A percentile compares a stretch with the other conserved stretches of the same genome.
Evolutionary conservation across 106 monocot genomes (phyloP).

Genomic region (Iris macrosiphon): DNA sequence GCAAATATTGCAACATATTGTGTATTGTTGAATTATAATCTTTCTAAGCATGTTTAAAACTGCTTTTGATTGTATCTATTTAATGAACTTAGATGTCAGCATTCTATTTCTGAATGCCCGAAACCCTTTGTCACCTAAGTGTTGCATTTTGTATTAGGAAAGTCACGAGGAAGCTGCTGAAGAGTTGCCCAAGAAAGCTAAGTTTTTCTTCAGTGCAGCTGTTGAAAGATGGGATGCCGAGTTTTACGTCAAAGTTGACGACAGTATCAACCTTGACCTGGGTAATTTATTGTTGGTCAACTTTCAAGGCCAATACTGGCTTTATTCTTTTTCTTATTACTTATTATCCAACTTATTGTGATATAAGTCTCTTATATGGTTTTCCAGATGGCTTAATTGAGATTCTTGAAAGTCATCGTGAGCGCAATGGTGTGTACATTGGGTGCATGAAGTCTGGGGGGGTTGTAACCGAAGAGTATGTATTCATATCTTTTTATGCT

Average conservation of each 20-base stretch:
- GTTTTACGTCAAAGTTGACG: constrained; percentile 98
- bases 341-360: neutral
- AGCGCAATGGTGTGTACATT: constrained; percentile 61
- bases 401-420: constrained; percentile 74
- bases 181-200: constrained; percentile 88
- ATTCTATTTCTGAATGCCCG: too few relatives aligned
- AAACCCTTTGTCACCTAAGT: neutral
- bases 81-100: too few relatives aligned
- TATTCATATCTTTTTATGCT: constrained; percentile 10
- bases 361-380: constrained; percentile 1
- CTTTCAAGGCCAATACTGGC: too few relatives aligned
- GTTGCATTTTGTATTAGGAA: constrained; percentile 47
- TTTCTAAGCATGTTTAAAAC: too few relatives aligned
- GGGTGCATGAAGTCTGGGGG: constrained; percentile 98
- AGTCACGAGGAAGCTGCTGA: constrained; percentile 89
- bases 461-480: constrained; percentile 87
- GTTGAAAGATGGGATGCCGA: constrained; percentile 97
- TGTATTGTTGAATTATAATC: too few relatives aligned
- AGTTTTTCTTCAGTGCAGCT: constrained; percentile 87
- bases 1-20: too few relatives aligned
- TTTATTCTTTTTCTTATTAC: too few relatives aligned
- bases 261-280: constrained; percentile 78
- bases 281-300: too few relatives aligned
- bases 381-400: constrained; percentile 72
- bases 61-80: too few relatives aligned